Percentiles rank a stretch among this genome's conserved stretches.
Conservation (phyloP, 306 rosid genomes). For the Glycine soja region DNA sequence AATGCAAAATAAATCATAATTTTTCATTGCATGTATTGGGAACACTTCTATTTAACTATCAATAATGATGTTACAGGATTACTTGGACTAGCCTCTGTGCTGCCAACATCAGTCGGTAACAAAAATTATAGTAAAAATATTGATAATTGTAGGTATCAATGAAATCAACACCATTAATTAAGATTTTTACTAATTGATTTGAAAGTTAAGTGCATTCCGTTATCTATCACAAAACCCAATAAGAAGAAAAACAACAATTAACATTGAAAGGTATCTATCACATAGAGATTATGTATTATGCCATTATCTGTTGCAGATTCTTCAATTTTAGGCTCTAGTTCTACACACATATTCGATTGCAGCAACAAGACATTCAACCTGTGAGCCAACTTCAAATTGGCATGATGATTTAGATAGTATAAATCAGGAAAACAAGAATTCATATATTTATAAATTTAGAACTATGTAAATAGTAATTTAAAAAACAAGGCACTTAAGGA, state of each 20-base stretch:
- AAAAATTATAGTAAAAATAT: conserved; percentile 44
- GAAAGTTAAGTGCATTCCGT: background rate
- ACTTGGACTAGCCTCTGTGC: conserved; percentile 75
- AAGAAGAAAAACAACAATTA: background rate
- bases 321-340: conserved; percentile 15
- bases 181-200: conserved; percentile 25
- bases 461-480: background rate
- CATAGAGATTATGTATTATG: background rate
- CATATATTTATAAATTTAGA: background rate
- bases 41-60: too few species aligned
- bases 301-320: conserved; percentile 5
- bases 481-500: background rate
- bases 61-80: conserved; percentile 69
- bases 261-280: too few species aligned
- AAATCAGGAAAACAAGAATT: conserved; percentile 12
- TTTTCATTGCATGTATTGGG: too few species aligned
- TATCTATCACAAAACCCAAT: conserved; percentile 12
- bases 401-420: conserved; percentile 14
- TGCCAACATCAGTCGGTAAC: conserved; percentile 53
- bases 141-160: conserved; percentile 23
- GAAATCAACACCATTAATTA: background rate
- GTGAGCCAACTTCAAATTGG: conserved; percentile 1
- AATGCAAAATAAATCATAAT: too few species aligned
- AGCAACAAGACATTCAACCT: conserved; percentile 25
- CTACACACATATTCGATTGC: background rate